Evolutionary conservation across 768 basidiomycete genomes (phyloP), one percentile per base, ranked within the genome.

Genomic region (Pulveroboletus sp.): DNA sequence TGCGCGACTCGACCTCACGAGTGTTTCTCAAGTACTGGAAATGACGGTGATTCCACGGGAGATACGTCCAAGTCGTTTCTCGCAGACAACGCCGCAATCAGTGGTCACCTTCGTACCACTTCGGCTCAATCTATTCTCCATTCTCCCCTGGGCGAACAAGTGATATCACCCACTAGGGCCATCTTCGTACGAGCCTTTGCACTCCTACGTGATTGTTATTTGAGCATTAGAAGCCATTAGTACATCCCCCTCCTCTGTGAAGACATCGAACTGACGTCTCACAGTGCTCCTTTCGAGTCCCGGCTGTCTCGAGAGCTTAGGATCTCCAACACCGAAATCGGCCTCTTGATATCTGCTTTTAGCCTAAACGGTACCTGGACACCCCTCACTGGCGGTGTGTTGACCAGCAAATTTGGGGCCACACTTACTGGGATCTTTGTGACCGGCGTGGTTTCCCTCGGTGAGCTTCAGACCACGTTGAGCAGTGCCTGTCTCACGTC

Each of bases 181-280:
- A 72, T 76, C 40, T 65, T 80, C 54, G 72, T 88, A 17, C 74
- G 85, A 43, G 61, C 69, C 2, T 57, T 89, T 18, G 86, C 86
- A 13, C 73, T 89, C 4, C 61, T 85, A 1, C 88, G 84, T 50
- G 84, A 84, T 24, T 88, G 86, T 61, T 82, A 80, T 28, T 65
- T 90, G 56, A 86, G 85, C 58, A 69, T 90, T 32, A 88, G 87
- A 31, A 84, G 84, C 54, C 87, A 89, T 62, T 89, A 86, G 86
- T 86, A 59, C 39, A 79, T 68, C 32, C 46, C 13, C 41, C 30
- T 43, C 8, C 15, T 41, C 43, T 26, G 15, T 33, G 13, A 49
- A 42, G 39, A 17, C n/a, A 10, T 32, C 14, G 11, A 46, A 7
- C 49, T 56, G 14, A 57, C 43, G 8, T 28, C 32, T 10, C 41